A percentile compares a stretch with the other conserved stretches of the same genome.
These are phyloP conservation scores for Kokia cookei DNA, from an alignment of 441 rosid species.

Conservation along the genomic window DNA sequence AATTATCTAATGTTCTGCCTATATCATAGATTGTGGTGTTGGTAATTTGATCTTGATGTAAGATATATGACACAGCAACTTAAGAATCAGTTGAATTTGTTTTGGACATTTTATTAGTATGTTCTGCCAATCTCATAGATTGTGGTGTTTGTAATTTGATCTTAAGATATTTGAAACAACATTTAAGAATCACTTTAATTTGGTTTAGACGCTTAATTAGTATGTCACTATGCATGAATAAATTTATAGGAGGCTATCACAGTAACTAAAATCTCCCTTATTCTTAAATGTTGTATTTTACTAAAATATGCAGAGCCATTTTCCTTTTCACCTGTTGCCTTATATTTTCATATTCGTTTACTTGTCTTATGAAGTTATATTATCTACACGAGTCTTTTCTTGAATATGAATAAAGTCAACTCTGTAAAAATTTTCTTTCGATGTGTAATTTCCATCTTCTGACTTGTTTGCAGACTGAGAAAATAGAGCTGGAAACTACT, in stretches of 20 bases:
- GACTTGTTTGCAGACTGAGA: constrained; percentile 63
- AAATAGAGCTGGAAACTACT: constrained; percentile 91
- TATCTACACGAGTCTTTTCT: background rate
- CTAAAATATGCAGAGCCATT: background rate
- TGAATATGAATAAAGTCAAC: background rate
- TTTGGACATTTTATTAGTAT: background rate
- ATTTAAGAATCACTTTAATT: background rate
- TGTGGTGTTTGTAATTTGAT: background rate
- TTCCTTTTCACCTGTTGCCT: background rate
- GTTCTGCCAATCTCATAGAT: background rate
- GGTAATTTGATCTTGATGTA: background rate
- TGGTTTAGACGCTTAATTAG: background rate
- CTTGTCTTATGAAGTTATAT: background rate
- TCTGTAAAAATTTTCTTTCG: background rate
- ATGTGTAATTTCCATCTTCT: background rate
- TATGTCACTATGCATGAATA: background rate
- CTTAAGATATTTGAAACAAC: background rate
- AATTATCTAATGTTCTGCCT: background rate
- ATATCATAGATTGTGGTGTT: background rate
- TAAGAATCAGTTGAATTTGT: background rate
- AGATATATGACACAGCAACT: background rate
- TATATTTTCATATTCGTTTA: background rate
- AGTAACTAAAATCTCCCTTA: background rate
- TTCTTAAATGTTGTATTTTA: background rate
- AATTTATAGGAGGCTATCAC: background rate